Evolutionary conservation across 164 flowering plant genomes (phyloP), one percentile per base, ranked within the genome.

Genomic region (Nymphaea colorata): DNA sequence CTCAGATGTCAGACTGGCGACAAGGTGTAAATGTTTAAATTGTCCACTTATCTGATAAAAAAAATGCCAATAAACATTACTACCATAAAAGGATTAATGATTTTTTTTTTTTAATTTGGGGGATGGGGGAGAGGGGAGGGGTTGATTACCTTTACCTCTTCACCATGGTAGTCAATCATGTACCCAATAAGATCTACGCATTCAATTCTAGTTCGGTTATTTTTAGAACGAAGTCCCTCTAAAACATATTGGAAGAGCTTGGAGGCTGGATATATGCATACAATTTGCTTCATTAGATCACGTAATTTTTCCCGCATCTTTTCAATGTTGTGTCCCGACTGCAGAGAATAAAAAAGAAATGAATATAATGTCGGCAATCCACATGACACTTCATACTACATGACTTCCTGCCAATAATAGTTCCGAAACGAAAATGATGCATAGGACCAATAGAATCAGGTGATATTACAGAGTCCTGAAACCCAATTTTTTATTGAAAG

Each of bases 271-370:
- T 90, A 92, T 62, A 76, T 43, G 59, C 73, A 71, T 59, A 82
- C 78, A 66, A 95, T 82, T 76, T 89, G 98, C 68, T 90, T 95
- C 14, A 79, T 83, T 73, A 95, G 74, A 64, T 90, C 98, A 68
- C 97, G 82, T 88, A 95, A 79, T 75, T 95, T 95, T 75, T 95
- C 98, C 64, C 98, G 76, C 44, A 95, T 86, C 77, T 90, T 89
- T 69, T 89, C 99, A 75, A 95, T 92, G 76, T 92, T 95, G 75
- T 95, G 99, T 62, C 99, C 99, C 66, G 88, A 84, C 99, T 95
- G 86, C 82, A 57, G 47, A 53, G 18, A 66, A 44, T 64, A 4
- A 4, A 64, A 64, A 15, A 64, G 44, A 18, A 64, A 64, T 4
- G 8, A 51, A 10, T 51, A 51, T 25, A 25, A 25, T 25, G 36